phyloP scores from a whole-genome alignment of 2,329 filamentous ascomycete genomes.

The Cercospora canescens region DNA sequence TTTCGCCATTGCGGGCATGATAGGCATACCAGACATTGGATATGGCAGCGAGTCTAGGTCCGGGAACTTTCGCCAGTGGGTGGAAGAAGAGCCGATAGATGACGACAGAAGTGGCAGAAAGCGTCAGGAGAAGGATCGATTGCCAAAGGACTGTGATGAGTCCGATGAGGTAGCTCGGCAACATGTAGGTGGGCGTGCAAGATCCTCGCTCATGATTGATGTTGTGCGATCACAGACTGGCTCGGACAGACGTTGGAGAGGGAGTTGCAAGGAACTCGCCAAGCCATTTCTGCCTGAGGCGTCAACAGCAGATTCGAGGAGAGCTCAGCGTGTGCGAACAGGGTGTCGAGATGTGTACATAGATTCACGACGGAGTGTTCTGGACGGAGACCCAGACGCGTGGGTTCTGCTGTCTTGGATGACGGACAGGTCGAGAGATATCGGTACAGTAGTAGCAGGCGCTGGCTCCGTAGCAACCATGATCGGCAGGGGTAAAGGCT shows the following conservation, averaged over 20 bases:
- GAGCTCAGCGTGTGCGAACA: too few species aligned
- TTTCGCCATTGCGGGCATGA: conserved; percentile 21
- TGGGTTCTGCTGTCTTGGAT: neutral
- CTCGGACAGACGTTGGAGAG: neutral
- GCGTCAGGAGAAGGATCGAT: neutral
- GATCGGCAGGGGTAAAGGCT: neutral
- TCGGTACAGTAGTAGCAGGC: neutral
- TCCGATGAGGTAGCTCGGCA: neutral
- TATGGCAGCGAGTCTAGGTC: conserved; percentile 37
- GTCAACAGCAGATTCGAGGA: neutral
- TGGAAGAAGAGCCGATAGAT: conserved; percentile 35
- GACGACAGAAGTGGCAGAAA: neutral
- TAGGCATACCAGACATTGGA: conserved; percentile 22
- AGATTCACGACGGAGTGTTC: neutral
- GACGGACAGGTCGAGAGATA: neutral
- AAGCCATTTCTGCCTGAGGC: neutral
- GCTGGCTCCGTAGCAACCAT: neutral
- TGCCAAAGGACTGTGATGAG: neutral
- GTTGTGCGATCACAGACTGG: neutral
- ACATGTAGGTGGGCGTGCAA: neutral
- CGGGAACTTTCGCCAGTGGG: conserved; percentile 38
- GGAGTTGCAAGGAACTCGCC: neutral
- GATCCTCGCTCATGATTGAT: neutral
- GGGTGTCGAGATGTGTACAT: too few species aligned
- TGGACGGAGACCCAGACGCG: neutral